Evolutionary conservation across 352 stramenopile genomes (phyloP).

Genomic region (Globisporangium apiculatum): DNA sequence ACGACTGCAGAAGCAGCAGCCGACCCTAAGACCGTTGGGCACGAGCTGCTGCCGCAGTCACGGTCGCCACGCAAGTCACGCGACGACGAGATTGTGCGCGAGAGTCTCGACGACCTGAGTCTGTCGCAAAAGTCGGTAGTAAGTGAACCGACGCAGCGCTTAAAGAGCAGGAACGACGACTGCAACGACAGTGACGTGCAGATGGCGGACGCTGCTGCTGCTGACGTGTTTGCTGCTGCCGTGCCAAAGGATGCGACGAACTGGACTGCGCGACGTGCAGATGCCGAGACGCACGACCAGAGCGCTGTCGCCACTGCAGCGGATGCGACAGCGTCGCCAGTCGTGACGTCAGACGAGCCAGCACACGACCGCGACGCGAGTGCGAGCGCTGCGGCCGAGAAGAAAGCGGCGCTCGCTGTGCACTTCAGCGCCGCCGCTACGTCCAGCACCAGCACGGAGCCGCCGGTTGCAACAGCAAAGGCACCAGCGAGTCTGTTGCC

Average conservation of each 20-base stretch:
- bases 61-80: neutral
- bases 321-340: neutral
- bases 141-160: neutral
- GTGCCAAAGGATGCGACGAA: neutral
- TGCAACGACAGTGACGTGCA: too few species aligned
- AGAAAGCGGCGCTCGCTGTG: slow-evolving; percentile 10
- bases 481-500: neutral
- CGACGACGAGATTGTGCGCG: slow-evolving; percentile 46
- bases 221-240: too few species aligned
- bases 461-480: neutral
- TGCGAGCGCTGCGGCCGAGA: slow-evolving; percentile 1
- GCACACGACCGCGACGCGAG: neutral
- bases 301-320: neutral
- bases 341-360: too few species aligned
- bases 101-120: slow-evolving; percentile 30
- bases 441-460: neutral
- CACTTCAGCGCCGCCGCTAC: slow-evolving; percentile 6
- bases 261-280: neutral
- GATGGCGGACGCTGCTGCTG: too few species aligned
- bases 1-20: slow-evolving; percentile 5
- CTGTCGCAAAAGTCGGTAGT: slow-evolving; percentile 14
- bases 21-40: too few species aligned
- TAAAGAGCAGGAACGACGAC: neutral
- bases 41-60: too few species aligned
- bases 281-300: too few species aligned